Evolutionary conservation across 2,329 filamentous ascomycete genomes (phyloP), one percentile per base, ranked within the genome.

Genomic region (Diplodia seriata): DNA sequence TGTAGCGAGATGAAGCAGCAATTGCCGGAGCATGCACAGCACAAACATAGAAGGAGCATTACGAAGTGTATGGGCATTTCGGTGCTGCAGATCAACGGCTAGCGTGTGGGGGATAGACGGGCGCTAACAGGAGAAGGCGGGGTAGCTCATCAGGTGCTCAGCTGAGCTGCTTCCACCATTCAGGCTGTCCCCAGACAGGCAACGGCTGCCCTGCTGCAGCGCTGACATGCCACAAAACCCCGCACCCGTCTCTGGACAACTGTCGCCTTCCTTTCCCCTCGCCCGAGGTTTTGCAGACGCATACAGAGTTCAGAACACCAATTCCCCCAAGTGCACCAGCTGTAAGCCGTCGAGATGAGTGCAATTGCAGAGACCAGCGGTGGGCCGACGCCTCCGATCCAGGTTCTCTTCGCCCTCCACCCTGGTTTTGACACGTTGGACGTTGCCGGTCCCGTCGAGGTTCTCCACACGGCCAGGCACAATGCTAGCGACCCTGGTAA

Each of bases 401-500:
- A 87, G 80, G 86, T 88, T 75, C 84, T 89, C 78, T 84, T 88
- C 76, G 80, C 84, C 74, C 81, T 87, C 73, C 84, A 85, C 76
- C 79, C 83, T 69, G 81, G 81, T 73, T 85, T 87, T 79, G 85
- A 87, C 77, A 82, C 84, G 56, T 78, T 87, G 70, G 85, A 87
- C 77, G 83, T 86, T 71, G 80, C 82, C 71, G 86, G 86, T 61
- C 86, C 86, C 63, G 80, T 88, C 64, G 86, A 88, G 78, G 83
- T 87, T 73, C 81, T 89, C 71, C 81, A 77, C 75, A 78, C 80
- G 70, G 85, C 86, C 71, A 81, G 81, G 70, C 85, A 88, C 73
- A 81, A 87, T 71, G 71, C 79, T 72, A 84, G 84, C 72, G 83
- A 88, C 72, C 79, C 81, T 71, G 76, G 85, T 86, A 74, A 73